Evolutionary conservation across 768 basidiomycete genomes (phyloP), one percentile per base, ranked within the genome.

Genomic region (Candolleomyces efflorescens): DNA sequence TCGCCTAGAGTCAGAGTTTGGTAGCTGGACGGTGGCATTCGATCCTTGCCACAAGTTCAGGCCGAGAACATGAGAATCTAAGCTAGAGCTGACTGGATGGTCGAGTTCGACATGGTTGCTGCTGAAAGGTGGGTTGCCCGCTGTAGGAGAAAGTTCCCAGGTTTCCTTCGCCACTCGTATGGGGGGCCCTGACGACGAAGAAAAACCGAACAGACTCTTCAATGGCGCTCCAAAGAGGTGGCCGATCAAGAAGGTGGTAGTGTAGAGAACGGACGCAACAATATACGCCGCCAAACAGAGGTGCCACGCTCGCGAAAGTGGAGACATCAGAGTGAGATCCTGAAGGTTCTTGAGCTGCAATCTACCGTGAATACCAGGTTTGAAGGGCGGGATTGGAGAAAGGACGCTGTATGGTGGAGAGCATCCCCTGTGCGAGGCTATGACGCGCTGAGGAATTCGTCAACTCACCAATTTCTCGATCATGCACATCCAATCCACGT

Each of bases 181-280:
- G 5, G 52, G 39, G 12, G 56, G 24, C 11, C 20, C 27, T 10
- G 56, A 56, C 45, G 47, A 64, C 27, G 53, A 54, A 27, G 60
- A 62, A 60, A 59, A 66, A 55, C 64, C 63, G 44, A 71, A 59
- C 7, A 72, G 46, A 24, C 56, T 53, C 9, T 69, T 70, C 24
- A 73, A 26, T 3, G 64, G 59, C 13, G 68, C 63, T 50, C 63
- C 67, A 39, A 77, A 37, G 41, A 74, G 71, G 11, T 71, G 67
- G 43, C 73, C 60, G 55, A 78, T 52, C 55, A 80, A 62, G 55
- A 68, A 63, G 55, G 75, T 70, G 22, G 77, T 80, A 22, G 79
- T 80, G 62, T 78, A 78, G 26, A 80, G 59, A 36, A 80, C 75
- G 5, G 79, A 75, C 18, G 74, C 53, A 7, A 65, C 58, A 20